These are phyloP conservation scores for Rasamsonia emersonii DNA, from an alignment of 2,329 filamentous ascomycete genomes.

Conservation along the genomic window DNA sequence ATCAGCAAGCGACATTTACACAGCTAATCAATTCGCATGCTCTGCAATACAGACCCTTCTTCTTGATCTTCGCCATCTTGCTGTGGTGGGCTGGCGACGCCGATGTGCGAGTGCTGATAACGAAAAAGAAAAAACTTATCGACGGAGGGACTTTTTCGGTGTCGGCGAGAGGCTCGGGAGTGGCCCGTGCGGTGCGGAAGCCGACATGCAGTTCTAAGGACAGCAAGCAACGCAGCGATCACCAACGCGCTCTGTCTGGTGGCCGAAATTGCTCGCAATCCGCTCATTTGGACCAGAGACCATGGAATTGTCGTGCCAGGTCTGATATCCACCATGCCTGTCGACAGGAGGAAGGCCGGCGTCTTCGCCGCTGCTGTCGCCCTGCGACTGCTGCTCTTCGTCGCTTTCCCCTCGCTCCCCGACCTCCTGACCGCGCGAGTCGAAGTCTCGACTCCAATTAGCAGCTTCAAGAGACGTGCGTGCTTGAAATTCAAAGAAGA, in stretches of 20 bases:
- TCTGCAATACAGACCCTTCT: constrained; percentile 57
- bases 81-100: constrained; percentile 21
- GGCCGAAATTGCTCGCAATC: no score
- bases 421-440: constrained; percentile 82
- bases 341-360: constrained; percentile 52
- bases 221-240: constrained; percentile 11
- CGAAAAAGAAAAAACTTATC: constrained; percentile 27
- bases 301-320: constrained; percentile 1
- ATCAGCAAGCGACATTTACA: constrained; percentile 12
- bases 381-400: constrained; percentile 70
- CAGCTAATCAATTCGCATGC: constrained; percentile 4
- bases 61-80: constrained; percentile 73
- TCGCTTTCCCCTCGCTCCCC: constrained; percentile 72
- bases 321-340: constrained; percentile 34
- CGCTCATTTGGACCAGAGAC: background rate
- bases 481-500: constrained; percentile 8
- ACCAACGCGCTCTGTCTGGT: background rate
- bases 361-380: constrained; percentile 69
- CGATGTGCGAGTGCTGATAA: constrained; percentile 21
- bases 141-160: constrained; percentile 23
- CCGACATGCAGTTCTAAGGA: constrained; percentile 13
- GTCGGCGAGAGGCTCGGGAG: constrained; percentile 9
- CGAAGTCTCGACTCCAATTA: constrained; percentile 93
- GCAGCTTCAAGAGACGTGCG: constrained; percentile 94
- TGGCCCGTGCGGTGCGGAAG: constrained; percentile 25